Conservation (phyloP, 768 basidiomycete species). For the Tulasnella sp. region DNA sequence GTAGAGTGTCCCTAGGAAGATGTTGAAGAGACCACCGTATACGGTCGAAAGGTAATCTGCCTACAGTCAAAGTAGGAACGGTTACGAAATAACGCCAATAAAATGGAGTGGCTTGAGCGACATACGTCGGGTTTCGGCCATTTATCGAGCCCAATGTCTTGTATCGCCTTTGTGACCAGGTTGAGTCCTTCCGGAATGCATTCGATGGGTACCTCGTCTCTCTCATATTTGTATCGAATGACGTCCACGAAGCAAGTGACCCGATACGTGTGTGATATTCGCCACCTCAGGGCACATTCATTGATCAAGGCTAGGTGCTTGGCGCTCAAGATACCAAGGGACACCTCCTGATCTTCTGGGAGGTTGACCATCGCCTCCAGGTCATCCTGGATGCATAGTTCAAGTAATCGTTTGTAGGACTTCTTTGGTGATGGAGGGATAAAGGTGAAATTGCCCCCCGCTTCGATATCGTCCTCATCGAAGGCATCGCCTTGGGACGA, state of each 20-base stretch:
- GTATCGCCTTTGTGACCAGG: slow-evolving; percentile 55
- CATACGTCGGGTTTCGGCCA: slow-evolving; percentile 82
- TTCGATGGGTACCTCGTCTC: slow-evolving; percentile 84
- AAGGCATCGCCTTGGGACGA: slow-evolving; percentile 26
- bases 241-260: slow-evolving; percentile 73
- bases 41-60: slow-evolving; percentile 55
- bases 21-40: slow-evolving; percentile 69
- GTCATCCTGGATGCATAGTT: slow-evolving; percentile 73
- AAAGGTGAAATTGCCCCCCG: slow-evolving; percentile 76
- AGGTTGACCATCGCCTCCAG: slow-evolving; percentile 75
- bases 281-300: slow-evolving; percentile 84
- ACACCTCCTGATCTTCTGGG: slow-evolving; percentile 74
- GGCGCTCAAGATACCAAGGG: slow-evolving; percentile 76
- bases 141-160: slow-evolving; percentile 56
- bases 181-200: slow-evolving; percentile 86
- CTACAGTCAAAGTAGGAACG: slow-evolving; percentile 31
- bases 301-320: slow-evolving; percentile 73
- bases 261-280: slow-evolving; percentile 70
- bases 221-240: slow-evolving; percentile 78
- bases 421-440: slow-evolving; percentile 82
- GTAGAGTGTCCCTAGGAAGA: slow-evolving; percentile 76
- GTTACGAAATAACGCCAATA: neutral
- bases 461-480: slow-evolving; percentile 33
- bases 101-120: slow-evolving; percentile 21
- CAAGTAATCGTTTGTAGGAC: slow-evolving; percentile 76